phyloP scores from a whole-genome alignment of 2,329 filamentous ascomycete species.

The Endothia cerciana region DNA sequence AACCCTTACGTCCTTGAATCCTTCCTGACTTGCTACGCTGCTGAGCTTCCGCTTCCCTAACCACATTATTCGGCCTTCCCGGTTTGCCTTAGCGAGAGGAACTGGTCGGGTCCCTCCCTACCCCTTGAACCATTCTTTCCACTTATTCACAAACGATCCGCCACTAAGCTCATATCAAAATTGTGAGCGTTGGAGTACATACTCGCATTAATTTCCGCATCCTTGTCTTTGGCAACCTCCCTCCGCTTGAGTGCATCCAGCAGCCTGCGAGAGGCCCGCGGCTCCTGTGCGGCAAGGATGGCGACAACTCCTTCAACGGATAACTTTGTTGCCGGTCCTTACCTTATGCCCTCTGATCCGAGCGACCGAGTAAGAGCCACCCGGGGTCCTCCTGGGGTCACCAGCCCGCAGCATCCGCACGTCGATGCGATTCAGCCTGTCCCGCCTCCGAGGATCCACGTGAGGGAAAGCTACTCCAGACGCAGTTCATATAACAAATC shows the following conservation, averaged over 20 bases:
- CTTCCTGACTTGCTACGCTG: not conserved
- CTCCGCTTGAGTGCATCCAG: not conserved
- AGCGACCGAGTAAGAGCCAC: not conserved
- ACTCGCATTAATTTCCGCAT: too few species aligned
- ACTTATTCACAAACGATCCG: not conserved
- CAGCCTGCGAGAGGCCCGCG: too few species aligned
- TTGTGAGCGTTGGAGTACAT: not conserved
- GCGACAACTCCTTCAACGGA: not conserved
- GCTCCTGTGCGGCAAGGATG: not conserved
- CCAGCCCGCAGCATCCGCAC: not conserved
- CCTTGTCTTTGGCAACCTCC: not conserved
- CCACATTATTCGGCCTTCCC: not conserved
- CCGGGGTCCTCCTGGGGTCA: not conserved
- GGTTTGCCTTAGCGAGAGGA: not conserved
- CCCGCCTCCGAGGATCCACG: conserved; percentile 4
- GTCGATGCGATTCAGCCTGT: not conserved
- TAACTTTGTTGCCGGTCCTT: not conserved
- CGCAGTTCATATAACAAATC: conserved; percentile 12
- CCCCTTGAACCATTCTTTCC: not conserved
- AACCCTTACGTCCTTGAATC: not conserved
- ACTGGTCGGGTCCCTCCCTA: not conserved
- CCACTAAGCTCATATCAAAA: not conserved
- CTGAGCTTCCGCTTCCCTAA: not conserved
- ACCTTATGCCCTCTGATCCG: not conserved
- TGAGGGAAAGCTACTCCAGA: not conserved